Evolutionary conservation across 1,139 yeast species (phyloP), one percentile per base, ranked within the genome.

Genomic region (Candida sp.): DNA sequence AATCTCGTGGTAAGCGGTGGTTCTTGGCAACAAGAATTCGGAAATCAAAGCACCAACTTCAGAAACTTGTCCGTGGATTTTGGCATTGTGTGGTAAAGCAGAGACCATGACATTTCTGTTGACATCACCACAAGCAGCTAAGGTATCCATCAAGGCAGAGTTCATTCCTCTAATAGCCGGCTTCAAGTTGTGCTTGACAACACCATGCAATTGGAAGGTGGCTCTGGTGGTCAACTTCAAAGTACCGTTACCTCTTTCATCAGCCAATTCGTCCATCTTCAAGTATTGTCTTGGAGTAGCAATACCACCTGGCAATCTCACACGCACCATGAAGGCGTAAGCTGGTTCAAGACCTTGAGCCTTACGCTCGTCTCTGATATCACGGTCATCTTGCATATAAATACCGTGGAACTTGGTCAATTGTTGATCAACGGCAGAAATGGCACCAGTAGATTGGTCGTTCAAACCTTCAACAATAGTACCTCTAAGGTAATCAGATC

Each of bases 91-190:
- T 26, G 98, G 98, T 46, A 91, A 78, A 9, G 97, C 97, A 55
- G 96, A 84, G 51, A 90, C 81, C 86, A 93, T 93, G 47, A 93
- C 98, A 67, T 93, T 93, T 82, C 98, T 89, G 74, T 91, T 90
- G 42, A 93, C 98, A 75, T 94, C 99, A 78, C 99, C 99, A 80
- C 98, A 93, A 2, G 98, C 99, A 56, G 97, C 98, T 54, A 94
- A 82, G 11, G 98, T 93, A 67, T 94, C 98, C 85, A 94, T 82
- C 62, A 93, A 81, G 9, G 87, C 88, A 26, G 96, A 77, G 69
- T 93, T 93, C 87, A 94, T 92, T 47, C 96, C 97, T 75, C 97
- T 88, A 59, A 94, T 90, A 2, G 97, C 88, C 22, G 96, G 92
- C 72, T 91, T 92, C 69, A 94, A 79, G 64, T 93, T 82, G 68